Conservation (phyloP, 352 stramenopile species). For the Phytophthora cactorum region DNA sequence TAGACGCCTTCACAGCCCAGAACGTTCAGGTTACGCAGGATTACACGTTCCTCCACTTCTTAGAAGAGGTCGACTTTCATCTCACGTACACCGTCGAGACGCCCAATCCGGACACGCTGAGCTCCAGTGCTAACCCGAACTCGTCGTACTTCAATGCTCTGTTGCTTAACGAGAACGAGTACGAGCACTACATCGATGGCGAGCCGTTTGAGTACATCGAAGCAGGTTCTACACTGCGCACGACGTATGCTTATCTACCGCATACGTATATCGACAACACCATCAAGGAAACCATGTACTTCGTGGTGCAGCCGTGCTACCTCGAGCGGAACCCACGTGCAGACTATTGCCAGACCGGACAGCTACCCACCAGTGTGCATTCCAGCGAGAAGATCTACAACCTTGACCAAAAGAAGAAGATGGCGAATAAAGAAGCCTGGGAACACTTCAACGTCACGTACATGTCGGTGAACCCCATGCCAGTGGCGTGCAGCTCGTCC, state of each 20-base stretch:
- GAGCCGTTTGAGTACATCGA: constrained; percentile 51
- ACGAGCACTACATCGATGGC: constrained; percentile 54
- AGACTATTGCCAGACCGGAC: constrained; percentile 45
- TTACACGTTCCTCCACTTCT: constrained; percentile 65
- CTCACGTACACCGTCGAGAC: constrained; percentile 61
- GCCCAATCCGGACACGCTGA: constrained; percentile 14
- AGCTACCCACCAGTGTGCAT: constrained; percentile 48
- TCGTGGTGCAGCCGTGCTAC: constrained; percentile 63
- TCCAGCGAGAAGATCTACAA: constrained; percentile 56
- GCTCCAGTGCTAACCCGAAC: constrained; percentile 15
- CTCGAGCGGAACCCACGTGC: constrained; percentile 38
- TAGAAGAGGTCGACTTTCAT: constrained; percentile 66
- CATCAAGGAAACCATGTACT: constrained; percentile 60
- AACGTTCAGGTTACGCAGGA: constrained; percentile 58
- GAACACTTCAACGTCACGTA: constrained; percentile 36
- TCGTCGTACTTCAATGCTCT: constrained; percentile 57
- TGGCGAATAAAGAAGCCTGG: constrained; percentile 20
- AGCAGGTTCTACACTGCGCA: constrained; percentile 45
- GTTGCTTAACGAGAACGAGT: constrained; percentile 60
- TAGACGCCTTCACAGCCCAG: constrained; percentile 63
- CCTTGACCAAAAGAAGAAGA: constrained; percentile 41
- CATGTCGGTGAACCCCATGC: constrained; percentile 71
- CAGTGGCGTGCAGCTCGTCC: constrained; percentile 53
- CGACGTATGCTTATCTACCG: constrained; percentile 54
- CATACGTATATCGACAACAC: constrained; percentile 56